Evolutionary conservation across 208 protist genomes (phyloP).

Genomic region (Naegleria gruberi): DNA sequence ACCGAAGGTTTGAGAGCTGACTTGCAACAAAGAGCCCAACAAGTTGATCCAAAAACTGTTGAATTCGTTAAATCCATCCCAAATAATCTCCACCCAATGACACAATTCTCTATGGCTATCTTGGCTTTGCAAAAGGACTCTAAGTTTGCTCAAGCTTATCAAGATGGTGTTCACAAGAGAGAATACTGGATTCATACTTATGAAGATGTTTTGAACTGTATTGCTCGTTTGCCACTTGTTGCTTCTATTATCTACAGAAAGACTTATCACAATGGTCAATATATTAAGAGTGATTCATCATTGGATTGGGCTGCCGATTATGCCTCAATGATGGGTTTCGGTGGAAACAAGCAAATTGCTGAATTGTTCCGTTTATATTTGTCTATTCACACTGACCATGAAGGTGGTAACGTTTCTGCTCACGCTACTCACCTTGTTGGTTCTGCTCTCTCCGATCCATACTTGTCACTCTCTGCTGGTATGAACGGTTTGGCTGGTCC

Average conservation of each 20-base stretch:
- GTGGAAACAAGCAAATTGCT: conserved; percentile 65
- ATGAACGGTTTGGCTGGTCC: conserved; percentile 91
- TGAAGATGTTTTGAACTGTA: conserved; percentile 84
- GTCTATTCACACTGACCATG: conserved; percentile 85
- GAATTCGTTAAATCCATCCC: conserved; percentile 75
- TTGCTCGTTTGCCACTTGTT: conserved; percentile 72
- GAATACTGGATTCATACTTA: conserved; percentile 88
- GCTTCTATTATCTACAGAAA: conserved; percentile 84
- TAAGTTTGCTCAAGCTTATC: conserved; percentile 84
- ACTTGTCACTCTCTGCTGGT: conserved; percentile 84
- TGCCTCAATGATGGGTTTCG: conserved; percentile 81
- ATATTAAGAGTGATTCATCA: conserved; percentile 38
- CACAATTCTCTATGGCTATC: conserved; percentile 66
- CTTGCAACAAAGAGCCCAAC: conserved; percentile 62
- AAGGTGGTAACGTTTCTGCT: conserved; percentile 92
- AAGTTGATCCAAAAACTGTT: conserved; percentile 51
- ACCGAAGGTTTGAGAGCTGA: conserved; percentile 60
- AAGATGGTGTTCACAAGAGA: conserved; percentile 72
- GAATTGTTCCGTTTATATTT: conserved; percentile 97
- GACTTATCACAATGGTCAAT: conserved; percentile 39
- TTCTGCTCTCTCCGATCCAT: conserved; percentile 92
- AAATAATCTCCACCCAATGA: conserved; percentile 89
- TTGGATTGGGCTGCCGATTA: conserved; percentile 93
- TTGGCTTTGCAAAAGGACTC: conserved; percentile 78
- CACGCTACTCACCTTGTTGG: conserved; percentile 93